phyloP scores from a whole-genome alignment of 257 asterid genomes.

The Misopates orontium region DNA sequence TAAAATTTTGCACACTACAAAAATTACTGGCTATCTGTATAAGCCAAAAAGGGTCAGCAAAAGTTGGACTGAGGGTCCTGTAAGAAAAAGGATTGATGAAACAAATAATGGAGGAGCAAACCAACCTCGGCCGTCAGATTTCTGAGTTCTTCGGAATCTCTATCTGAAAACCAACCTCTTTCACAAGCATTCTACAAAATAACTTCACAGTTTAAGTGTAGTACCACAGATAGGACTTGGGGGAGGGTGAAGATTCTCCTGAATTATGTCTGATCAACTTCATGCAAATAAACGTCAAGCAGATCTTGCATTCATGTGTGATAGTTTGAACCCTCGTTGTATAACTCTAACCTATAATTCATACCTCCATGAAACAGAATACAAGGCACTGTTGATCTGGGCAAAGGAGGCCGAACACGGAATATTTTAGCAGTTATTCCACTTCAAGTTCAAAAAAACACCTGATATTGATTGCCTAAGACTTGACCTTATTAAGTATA shows the following conservation, averaged over 20 bases:
- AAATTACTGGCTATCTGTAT: constrained; percentile 52
- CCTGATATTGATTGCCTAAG: neutral
- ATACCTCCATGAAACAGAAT: neutral
- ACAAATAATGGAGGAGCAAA: constrained; percentile 3
- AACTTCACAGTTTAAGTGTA: constrained; percentile 26
- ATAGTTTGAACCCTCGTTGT: too few species aligned
- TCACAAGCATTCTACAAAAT: constrained; percentile 73
- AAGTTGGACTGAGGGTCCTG: neutral
- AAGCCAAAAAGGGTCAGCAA: constrained; percentile 17
- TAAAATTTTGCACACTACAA: constrained; percentile 46
- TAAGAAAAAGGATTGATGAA: constrained; percentile 1
- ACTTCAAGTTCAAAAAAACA: constrained; percentile 10
- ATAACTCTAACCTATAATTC: neutral
- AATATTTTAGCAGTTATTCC: neutral
- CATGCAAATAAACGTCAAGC: constrained; percentile 16
- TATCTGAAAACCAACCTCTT: constrained; percentile 68
- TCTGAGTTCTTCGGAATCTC: constrained; percentile 63
- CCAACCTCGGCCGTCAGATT: constrained; percentile 58
- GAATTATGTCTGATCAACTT: neutral
- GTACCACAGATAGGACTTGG: constrained; percentile 1
- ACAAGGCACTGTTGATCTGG: constrained; percentile 4
- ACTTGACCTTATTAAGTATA: constrained; percentile 8
- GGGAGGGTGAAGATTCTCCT: neutral
- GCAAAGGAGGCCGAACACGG: constrained; percentile 5
- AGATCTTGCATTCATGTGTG: too few species aligned